phyloP scores from a whole-genome alignment of 2,329 filamentous ascomycete species.

The Aureobasidium leucospermi region DNA sequence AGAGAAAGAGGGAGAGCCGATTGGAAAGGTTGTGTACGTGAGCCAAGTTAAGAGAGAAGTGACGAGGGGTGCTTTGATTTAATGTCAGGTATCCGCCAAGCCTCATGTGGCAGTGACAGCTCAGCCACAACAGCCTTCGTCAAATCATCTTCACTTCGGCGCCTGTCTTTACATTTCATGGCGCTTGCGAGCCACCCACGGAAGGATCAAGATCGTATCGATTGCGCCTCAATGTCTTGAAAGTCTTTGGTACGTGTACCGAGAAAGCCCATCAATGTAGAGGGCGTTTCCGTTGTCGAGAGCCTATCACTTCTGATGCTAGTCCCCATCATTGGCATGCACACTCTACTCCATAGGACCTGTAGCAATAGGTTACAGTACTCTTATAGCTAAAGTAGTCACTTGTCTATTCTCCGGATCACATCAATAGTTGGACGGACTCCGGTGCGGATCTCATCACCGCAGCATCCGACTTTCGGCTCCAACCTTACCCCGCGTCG shows the following conservation, averaged over 20 bases:
- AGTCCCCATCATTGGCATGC: neutral
- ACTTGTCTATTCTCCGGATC: neutral
- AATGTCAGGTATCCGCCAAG: neutral
- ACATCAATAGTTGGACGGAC: neutral
- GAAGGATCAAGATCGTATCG: neutral
- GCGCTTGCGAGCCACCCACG: neutral
- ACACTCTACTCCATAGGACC: neutral
- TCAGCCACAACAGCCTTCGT: conserved; percentile 4
- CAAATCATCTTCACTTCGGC: neutral
- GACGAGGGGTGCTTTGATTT: conserved; percentile 1
- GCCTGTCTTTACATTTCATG: neutral
- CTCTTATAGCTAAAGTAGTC: neutral
- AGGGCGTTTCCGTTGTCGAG: too few species aligned
- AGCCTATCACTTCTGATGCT: neutral
- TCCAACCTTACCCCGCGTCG: conserved; percentile 1
- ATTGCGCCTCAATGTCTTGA: neutral
- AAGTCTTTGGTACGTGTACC: neutral
- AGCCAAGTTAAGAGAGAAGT: conserved; percentile 1
- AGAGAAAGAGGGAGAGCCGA: neutral
- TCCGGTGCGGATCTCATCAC: neutral
- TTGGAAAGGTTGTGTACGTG: neutral
- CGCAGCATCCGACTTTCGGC: neutral
- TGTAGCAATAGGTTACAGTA: neutral
- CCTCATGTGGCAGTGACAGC: conserved; percentile 2
- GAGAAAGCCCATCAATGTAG: neutral